Base-by-base conservation (phyloP, 495 filamentous ascomycete genomes). In the Diplogelasinospora grovesii region DNA sequence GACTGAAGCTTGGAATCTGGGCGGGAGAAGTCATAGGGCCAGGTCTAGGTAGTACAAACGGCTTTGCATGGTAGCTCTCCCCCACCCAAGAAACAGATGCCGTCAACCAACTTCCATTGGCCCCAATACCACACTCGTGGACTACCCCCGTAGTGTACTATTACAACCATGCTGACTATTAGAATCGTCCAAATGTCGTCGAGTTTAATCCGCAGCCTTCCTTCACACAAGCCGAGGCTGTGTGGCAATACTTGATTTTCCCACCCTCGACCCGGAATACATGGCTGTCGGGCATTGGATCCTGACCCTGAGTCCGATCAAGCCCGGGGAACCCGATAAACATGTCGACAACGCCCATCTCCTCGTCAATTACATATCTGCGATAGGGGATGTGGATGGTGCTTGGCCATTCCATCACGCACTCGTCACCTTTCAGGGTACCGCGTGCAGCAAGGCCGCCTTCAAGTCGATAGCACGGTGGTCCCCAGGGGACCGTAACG, bases 1-100 rank as follows among this genome's bases (percentile, higher is more conserved):
- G 81, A 46, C 57, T 93, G 48, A 84, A 81, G 55, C 63, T 93
- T 26, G 89, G 89, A 42, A 71, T 80, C 43, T 95, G 89, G 89
- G 75, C 75, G 41, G 89, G 79, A n/a, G n/a, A n/a, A n/a, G n/a
- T n/a, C n/a, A n/a, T n/a, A n/a, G n/a, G n/a, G n/a, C n/a, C n/a
- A n/a, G n/a, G n/a, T n/a, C n/a, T n/a, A n/a, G n/a, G n/a, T n/a
- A n/a, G n/a, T n/a, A n/a, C n/a, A n/a, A n/a, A n/a, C n/a, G n/a
- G n/a, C n/a, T n/a, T n/a, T n/a, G n/a, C n/a, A n/a, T n/a, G n/a
- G n/a, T n/a, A n/a, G n/a, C n/a, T n/a, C n/a, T n/a, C n/a, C n/a
- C n/a, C n/a, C n/a, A n/a, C n/a, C n/a, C n/a, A n/a, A n/a, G n/a
- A n/a, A n/a, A n/a, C n/a, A n/a, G n/a, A n/a, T n/a, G n/a, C n/a